Base-by-base conservation (phyloP, 768 basidiomycete genomes). In the Auricularia sp. region DNA sequence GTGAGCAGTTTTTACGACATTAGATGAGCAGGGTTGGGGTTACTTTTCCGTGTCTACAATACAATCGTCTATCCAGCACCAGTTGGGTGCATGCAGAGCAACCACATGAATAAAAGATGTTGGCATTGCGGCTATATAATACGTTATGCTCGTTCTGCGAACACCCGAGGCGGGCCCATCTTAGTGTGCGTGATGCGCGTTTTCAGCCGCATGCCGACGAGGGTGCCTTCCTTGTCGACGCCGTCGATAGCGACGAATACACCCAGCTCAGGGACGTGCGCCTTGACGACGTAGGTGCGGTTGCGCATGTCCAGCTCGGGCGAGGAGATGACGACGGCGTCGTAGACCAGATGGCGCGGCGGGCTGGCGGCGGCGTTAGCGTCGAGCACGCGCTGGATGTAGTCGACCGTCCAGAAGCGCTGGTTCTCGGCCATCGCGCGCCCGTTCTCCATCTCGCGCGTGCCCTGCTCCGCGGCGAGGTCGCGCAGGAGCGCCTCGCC, bases 401-500 rank as follows among this genome's bases (percentile, higher is more conserved):
- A 81, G 64, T 71, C 61, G 61, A 76, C 65, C 16, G 75, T 72
- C 82, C 83, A 84, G 68, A 76, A 77, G 56, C 62, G 66, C 29
- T 73, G 51, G 72, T 75, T 77, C 1, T 66, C 68, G 21, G 70
- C 67, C 23, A 77, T 71, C 6, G 72, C 67, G 4, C 74, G 70
- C 63, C 72, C 75, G 53, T 68, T 61, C 36, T 72, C 68, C 42
- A 68, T 72, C 63, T 85, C 83, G 54, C 69, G 71, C 35, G 69
- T 68, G 56, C 71, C 72, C 43, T 81, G 70, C 44, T 80, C 71
- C 1, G 74, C 67, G 8, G 74, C 78, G 64, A 83, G 77, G 11
- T 71, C 72, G 69, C 75, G 71, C 70, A 91, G 68, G 73, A 80
- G 81, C 36, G 77, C 74, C 2, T 68, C 60, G 36, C 77, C 76